Evolutionary conservation across 2,329 filamentous ascomycete species (phyloP).

Genomic region (Aspergillus candidus): DNA sequence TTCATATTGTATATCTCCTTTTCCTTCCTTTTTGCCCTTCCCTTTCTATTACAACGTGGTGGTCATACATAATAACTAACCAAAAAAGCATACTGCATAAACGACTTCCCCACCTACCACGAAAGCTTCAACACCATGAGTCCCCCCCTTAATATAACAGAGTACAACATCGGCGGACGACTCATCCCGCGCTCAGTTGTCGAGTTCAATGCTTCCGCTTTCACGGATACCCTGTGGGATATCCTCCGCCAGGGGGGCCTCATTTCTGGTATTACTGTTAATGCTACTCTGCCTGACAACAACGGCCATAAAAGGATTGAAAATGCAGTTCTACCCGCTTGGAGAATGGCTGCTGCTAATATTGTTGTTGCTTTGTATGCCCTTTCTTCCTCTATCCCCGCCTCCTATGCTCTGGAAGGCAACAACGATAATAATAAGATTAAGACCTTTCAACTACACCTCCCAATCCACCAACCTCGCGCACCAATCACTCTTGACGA

Average conservation of each 20-base stretch:
- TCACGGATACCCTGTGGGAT: constrained; percentile 2
- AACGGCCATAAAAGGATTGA: too few species aligned
- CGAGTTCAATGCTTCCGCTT: neutral
- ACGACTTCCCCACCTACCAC: constrained; percentile 43
- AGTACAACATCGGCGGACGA: constrained; percentile 13
- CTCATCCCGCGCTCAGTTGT: constrained; percentile 14
- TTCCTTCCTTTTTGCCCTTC: neutral
- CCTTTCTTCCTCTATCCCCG: too few species aligned
- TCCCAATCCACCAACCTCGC: neutral
- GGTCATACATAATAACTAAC: too few species aligned
- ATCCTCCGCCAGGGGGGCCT: constrained; percentile 6
- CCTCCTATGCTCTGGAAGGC: too few species aligned
- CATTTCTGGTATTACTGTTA: constrained; percentile 8
- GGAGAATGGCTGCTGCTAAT: too few species aligned
- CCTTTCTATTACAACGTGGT: too few species aligned
- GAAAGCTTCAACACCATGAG: constrained; percentile 73
- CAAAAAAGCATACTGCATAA: constrained; percentile 5
- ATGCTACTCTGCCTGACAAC: too few species aligned
- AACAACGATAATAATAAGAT: too few species aligned
- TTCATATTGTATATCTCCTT: constrained; percentile 19
- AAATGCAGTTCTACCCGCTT: too few species aligned
- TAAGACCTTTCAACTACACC: constrained; percentile 7
- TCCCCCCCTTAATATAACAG: constrained; percentile 13
- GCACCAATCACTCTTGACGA: constrained; percentile 6
- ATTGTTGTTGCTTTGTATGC: too few species aligned